A percentile compares a stretch with the other conserved stretches of the same genome.
Evolutionary conservation across 116 monocot genomes (phyloP).

Genomic region (Iris pallida): DNA sequence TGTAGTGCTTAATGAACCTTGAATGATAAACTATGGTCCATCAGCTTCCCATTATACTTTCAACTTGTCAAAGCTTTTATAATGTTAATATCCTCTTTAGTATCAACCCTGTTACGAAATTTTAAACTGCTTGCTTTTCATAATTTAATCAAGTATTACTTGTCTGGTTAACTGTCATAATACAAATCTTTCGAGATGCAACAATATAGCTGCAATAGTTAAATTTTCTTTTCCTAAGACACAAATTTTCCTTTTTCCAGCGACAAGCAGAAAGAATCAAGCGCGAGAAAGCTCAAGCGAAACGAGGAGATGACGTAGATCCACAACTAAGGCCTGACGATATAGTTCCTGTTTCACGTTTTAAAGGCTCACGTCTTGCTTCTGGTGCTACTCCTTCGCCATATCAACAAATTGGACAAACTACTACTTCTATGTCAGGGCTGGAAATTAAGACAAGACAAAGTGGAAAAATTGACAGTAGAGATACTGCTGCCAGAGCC

Average conservation of each 20-base stretch:
- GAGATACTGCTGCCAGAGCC: conserved; percentile 14
- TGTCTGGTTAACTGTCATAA: too few relatives aligned
- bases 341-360: conserved; percentile 74
- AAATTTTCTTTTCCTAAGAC: neutral
- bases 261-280: conserved; percentile 91
- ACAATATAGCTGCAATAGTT: neutral
- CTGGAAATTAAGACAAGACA: conserved; percentile 26
- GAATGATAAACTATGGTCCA: too few relatives aligned
- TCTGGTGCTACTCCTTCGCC: conserved; percentile 74
- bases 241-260: conserved; percentile 24
- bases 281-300: conserved; percentile 83
- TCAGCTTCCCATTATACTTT: too few relatives aligned
- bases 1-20: too few relatives aligned
- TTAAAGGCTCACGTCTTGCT: conserved; percentile 82
- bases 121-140: too few relatives aligned
- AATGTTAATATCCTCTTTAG: too few relatives aligned
- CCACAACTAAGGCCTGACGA: conserved; percentile 60
- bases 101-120: too few relatives aligned
- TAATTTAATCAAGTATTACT: too few relatives aligned
- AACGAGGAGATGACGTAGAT: conserved; percentile 80
- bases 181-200: too few relatives aligned
- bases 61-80: too few relatives aligned
- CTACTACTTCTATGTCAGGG: conserved; percentile 28
- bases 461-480: neutral
- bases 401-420: conserved; percentile 37